Percentiles rank a stretch among this genome's conserved stretches.
These are phyloP conservation scores for Pichia insulana DNA, from an alignment of 805 yeast species.

Conservation along the genomic window DNA sequence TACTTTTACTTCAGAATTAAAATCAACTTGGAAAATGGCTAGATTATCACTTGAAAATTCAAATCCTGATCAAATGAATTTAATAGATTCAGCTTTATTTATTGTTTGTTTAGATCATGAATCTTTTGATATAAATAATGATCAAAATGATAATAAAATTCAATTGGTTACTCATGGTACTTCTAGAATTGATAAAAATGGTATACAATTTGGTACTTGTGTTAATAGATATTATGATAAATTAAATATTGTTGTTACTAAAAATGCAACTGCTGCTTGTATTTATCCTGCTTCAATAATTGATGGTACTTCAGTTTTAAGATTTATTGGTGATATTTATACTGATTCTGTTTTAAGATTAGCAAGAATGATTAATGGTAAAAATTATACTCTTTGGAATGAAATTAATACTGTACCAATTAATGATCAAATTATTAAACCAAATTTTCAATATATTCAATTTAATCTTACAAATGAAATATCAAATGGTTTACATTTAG, in stretches of 20 bases:
- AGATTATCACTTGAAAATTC: constrained; percentile 33
- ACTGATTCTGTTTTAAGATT: constrained; percentile 49
- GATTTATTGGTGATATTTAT: constrained; percentile 50
- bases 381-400: constrained; percentile 46
- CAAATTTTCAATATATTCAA: constrained; percentile 19
- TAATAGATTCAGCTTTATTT: constrained; percentile 43
- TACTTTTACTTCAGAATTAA: constrained; percentile 45
- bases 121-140: constrained; percentile 38
- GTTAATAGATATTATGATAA: constrained; percentile 55
- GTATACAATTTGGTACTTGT: constrained; percentile 48
- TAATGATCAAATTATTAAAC: constrained; percentile 30
- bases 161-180: constrained; percentile 45
- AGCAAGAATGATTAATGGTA: constrained; percentile 50
- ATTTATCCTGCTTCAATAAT: constrained; percentile 51
- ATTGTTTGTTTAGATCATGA: constrained; percentile 43
- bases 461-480: constrained; percentile 40
- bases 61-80: constrained; percentile 29
- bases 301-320: constrained; percentile 49
- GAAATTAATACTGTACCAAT: constrained; percentile 31
- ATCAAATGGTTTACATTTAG: constrained; percentile 39
- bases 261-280: constrained; percentile 50
- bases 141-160: constrained; percentile 42
- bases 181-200: constrained; percentile 34
- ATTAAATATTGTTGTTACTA: constrained; percentile 43
- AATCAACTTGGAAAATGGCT: constrained; percentile 39